A percentile compares a stretch with the other conserved stretches of the same genome.
These are phyloP conservation scores for Epithemia pelagica DNA, from an alignment of 108 stramenopile species.

Conservation along the genomic window DNA sequence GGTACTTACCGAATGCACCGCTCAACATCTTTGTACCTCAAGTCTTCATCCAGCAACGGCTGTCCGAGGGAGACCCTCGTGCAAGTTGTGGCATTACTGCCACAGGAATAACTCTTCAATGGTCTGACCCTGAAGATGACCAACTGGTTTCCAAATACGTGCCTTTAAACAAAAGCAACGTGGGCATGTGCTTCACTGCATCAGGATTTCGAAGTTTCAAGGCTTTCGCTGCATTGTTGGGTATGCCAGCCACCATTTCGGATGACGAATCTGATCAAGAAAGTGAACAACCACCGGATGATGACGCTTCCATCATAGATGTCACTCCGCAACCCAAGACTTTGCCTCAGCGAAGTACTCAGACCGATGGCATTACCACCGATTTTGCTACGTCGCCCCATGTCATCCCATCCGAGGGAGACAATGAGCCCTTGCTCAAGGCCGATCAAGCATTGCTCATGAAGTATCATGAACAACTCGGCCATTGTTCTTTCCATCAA, in stretches of 20 bases:
- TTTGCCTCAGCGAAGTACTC: not conserved
- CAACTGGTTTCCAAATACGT: slow-evolving; percentile 8
- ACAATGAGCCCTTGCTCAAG: not conserved
- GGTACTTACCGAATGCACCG: slow-evolving; percentile 15
- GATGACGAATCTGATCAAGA: not conserved
- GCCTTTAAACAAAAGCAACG: slow-evolving; percentile 3
- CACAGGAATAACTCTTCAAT: not conserved
- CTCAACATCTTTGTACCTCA: slow-evolving; percentile 21
- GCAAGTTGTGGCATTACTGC: not conserved
- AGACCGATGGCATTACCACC: not conserved
- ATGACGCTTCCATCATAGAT: not conserved
- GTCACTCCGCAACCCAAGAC: not conserved
- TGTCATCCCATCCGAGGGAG: not conserved
- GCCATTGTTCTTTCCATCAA: not conserved
- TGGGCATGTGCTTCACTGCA: slow-evolving; percentile 8
- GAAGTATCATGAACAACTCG: not conserved
- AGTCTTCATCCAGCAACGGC: slow-evolving; percentile 1
- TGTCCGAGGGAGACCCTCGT: not conserved
- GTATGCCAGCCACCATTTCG: not conserved
- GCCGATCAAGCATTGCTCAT: not conserved
- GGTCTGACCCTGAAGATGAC: slow-evolving; percentile 1
- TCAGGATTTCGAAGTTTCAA: slow-evolving; percentile 14
- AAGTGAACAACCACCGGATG: not conserved
- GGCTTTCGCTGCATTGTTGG: slow-evolving; percentile 8
- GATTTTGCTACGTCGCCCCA: not conserved